Conservation (phyloP, 139 green algal genomes). For the Parachlorella kessleri region DNA sequence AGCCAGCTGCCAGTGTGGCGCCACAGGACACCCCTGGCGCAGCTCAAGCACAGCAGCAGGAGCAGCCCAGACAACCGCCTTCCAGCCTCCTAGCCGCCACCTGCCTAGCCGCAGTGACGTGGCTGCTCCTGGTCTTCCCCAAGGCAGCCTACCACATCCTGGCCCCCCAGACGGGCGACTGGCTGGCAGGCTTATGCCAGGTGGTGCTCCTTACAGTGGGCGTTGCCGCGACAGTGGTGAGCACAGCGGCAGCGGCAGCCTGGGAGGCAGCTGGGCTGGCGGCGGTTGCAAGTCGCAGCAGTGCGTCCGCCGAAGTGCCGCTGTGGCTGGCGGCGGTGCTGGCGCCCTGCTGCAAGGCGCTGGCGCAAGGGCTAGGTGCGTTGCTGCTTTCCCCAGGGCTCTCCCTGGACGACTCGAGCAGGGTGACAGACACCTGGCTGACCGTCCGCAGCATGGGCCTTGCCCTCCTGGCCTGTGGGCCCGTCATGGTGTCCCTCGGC, state of each 20-base stretch:
- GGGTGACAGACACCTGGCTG: conserved; percentile 6
- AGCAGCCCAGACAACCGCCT: too few relatives aligned
- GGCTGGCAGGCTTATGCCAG: neutral
- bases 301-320: too few relatives aligned
- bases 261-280: too few relatives aligned
- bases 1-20: too few relatives aligned
- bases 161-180: conserved; percentile 13
- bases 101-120: too few relatives aligned
- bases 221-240: neutral
- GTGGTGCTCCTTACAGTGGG: neutral
- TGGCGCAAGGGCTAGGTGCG: neutral
- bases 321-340: neutral
- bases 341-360: neutral
- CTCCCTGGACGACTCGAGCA: neutral
- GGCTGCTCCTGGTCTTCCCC: neutral
- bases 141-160: conserved; percentile 11
- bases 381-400: conserved; percentile 11
- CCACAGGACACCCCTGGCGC: too few relatives aligned
- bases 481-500: neutral
- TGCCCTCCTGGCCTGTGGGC: neutral
- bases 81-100: too few relatives aligned
- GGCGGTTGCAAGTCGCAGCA: too few relatives aligned
- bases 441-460: conserved; percentile 7
- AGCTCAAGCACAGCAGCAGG: too few relatives aligned
- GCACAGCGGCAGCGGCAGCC: neutral